Percentiles rank a stretch among this genome's conserved stretches.
phyloP scores from a whole-genome alignment of 495 filamentous ascomycete genomes.

The Thozetella sp. region DNA sequence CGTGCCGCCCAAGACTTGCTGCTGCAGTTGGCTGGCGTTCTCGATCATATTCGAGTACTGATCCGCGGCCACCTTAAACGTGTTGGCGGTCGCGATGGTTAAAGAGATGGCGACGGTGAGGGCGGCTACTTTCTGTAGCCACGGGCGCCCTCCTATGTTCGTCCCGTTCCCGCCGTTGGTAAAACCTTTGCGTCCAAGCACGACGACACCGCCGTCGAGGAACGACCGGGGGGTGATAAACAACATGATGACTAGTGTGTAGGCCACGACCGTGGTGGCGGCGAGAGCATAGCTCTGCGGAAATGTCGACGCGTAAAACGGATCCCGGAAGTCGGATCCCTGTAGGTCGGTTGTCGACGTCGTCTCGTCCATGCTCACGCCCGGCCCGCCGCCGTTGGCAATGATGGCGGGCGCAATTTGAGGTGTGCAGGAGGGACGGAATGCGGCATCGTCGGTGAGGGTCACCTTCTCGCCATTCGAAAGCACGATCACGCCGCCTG shows the following conservation, averaged over 20 bases:
- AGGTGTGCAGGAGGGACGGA: constrained; percentile 62
- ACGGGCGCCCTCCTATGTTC: constrained; percentile 88
- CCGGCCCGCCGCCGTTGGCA: constrained; percentile 44
- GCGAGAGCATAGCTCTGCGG: constrained; percentile 92
- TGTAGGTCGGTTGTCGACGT: constrained; percentile 20
- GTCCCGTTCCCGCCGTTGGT: constrained; percentile 80
- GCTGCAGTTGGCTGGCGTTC: constrained; percentile 72
- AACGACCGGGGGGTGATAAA: constrained; percentile 90
- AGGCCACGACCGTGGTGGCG: constrained; percentile 87
- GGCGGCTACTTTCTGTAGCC: constrained; percentile 94
- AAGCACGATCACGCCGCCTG: constrained; percentile 61
- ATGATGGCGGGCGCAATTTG: constrained; percentile 40
- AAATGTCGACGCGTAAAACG: constrained; percentile 89
- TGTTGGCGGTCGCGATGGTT: constrained; percentile 89
- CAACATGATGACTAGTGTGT: constrained; percentile 92
- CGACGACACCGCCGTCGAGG: constrained; percentile 79
- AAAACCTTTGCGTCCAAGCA: constrained; percentile 81
- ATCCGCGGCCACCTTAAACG: constrained; percentile 75
- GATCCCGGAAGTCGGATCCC: constrained; percentile 68
- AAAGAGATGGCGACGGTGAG: constrained; percentile 87
- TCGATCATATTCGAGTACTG: constrained; percentile 74
- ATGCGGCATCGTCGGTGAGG: constrained; percentile 63
- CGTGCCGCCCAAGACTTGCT: constrained; percentile 74
- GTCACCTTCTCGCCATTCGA: constrained; percentile 59
- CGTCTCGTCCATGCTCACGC: constrained; percentile 36